Conservation (phyloP, 345 rosid species). For the Syzygium jambos region DNA sequence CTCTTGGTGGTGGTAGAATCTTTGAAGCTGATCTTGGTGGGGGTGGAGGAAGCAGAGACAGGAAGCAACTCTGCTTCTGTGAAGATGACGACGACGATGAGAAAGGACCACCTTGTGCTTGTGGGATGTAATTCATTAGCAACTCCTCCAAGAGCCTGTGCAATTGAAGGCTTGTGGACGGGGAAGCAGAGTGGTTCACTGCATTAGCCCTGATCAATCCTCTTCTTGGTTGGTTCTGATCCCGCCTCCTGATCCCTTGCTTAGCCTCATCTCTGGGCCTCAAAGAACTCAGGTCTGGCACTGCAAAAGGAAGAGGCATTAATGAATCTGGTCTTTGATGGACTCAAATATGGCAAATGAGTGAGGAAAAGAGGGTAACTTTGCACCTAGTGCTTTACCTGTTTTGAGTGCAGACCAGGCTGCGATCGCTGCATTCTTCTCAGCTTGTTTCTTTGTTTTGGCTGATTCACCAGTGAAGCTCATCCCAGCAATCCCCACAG, state of each 20-base stretch:
- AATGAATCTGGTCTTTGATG: neutral
- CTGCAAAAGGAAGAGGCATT: neutral
- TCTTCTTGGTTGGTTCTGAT: neutral
- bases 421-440: constrained; percentile 98
- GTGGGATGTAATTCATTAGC: neutral
- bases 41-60: neutral
- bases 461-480: constrained; percentile 86
- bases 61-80: neutral
- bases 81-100: neutral
- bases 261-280: neutral
- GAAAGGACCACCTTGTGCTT: neutral
- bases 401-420: constrained; percentile 91
- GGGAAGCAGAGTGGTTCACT: neutral
- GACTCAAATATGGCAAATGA: neutral
- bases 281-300: neutral
- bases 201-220: neutral
- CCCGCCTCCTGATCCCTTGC: neutral
- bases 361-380: neutral
- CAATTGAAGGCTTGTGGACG: neutral
- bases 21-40: neutral
- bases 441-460: constrained; percentile 96
- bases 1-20: neutral
- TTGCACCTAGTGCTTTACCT: constrained; percentile 22
- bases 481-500: constrained; percentile 80
- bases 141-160: neutral